phyloP scores from a whole-genome alignment of 805 yeast genomes.

The Kodamaea laetipori region DNA sequence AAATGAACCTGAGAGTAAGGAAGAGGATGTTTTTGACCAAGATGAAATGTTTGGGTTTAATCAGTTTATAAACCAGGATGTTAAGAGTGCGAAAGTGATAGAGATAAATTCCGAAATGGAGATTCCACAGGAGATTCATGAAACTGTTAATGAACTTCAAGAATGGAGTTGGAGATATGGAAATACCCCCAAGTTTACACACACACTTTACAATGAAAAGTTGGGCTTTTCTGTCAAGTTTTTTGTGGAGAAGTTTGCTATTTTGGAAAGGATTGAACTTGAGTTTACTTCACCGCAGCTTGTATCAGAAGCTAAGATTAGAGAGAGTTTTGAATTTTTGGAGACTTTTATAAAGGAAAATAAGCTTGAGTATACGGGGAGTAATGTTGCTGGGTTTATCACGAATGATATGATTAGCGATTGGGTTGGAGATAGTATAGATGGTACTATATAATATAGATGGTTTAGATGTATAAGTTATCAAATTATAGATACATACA shows the following conservation, averaged over 20 bases:
- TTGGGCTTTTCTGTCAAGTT: slow-evolving; percentile 36
- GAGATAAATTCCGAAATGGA: slow-evolving; percentile 28
- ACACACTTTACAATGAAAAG: slow-evolving; percentile 41
- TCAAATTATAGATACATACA: not conserved
- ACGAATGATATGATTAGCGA: slow-evolving; percentile 45
- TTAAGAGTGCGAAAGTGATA: slow-evolving; percentile 15
- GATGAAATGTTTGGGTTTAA: slow-evolving; percentile 37
- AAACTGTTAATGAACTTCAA: slow-evolving; percentile 44
- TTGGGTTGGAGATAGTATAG: slow-evolving; percentile 49
- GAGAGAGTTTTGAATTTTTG: slow-evolving; percentile 37
- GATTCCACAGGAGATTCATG: slow-evolving; percentile 41
- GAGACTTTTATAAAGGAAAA: slow-evolving; percentile 23
- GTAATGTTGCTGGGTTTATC: slow-evolving; percentile 46
- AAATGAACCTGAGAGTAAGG: slow-evolving; percentile 7
- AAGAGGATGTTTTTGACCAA: slow-evolving; percentile 27
- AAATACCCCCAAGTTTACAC: slow-evolving; percentile 71
- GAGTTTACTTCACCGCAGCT: not conserved
- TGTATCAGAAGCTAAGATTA: slow-evolving; percentile 15
- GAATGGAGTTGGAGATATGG: slow-evolving; percentile 79
- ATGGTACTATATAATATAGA: slow-evolving; percentile 39
- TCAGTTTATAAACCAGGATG: slow-evolving; percentile 28
- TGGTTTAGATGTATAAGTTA: not conserved
- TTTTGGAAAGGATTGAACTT: slow-evolving; percentile 22
- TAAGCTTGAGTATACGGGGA: slow-evolving; percentile 38
- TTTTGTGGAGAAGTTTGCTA: slow-evolving; percentile 49